Evolutionary conservation across 2,329 filamentous ascomycete species (phyloP).

Genomic region (Fusarium verticillioides): DNA sequence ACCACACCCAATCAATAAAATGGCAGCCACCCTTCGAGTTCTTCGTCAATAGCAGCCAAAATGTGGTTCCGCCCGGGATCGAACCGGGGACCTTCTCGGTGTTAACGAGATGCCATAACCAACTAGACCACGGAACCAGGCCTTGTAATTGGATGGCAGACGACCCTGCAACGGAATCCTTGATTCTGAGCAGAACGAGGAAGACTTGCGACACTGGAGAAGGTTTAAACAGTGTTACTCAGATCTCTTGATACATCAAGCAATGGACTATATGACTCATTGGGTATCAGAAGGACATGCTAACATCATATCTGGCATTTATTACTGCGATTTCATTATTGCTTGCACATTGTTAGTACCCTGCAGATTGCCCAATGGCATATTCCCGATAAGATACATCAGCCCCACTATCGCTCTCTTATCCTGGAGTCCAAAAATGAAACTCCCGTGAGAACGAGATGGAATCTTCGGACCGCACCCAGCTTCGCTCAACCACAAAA

Average conservation of each 20-base stretch:
- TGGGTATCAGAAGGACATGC: neutral
- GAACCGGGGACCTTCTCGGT: neutral
- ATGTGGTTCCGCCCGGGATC: neutral
- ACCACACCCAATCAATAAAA: too few species aligned
- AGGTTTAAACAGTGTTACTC: accelerated
- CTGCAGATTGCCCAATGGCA: neutral
- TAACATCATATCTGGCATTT: too few species aligned
- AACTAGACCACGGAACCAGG: neutral
- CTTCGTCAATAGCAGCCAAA: neutral
- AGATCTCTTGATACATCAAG: neutral
- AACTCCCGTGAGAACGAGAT: neutral
- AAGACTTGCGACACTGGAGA: too few species aligned
- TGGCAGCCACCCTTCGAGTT: too few species aligned
- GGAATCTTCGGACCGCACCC: accelerated
- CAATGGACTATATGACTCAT: accelerated
- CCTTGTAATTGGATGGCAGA: neutral
- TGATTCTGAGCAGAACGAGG: accelerated
- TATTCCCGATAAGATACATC: too few species aligned
- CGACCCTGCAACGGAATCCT: accelerated
- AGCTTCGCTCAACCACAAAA: too few species aligned
- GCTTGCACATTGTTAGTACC: too few species aligned
- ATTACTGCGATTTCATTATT: too few species aligned
- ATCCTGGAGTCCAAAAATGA: neutral
- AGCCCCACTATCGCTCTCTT: neutral
- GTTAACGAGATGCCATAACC: conserved; percentile 2